Conservation (phyloP, 805 yeast species). For the Barnettozyma populi region DNA sequence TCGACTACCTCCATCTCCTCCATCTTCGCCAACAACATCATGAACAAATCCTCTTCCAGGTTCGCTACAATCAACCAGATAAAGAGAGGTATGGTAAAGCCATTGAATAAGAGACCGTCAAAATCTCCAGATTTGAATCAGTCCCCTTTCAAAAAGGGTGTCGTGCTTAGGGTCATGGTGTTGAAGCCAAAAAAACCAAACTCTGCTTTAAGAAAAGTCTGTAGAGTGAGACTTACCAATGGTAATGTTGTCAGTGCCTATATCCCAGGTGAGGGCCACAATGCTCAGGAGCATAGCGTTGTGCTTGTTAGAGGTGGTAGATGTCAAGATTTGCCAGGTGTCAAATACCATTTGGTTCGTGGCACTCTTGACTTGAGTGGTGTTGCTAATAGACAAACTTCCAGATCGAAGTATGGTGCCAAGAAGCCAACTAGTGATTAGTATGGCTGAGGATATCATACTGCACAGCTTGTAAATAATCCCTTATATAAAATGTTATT, state of each 20-base stretch:
- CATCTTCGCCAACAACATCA: slow-evolving; percentile 5
- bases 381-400: slow-evolving; percentile 85
- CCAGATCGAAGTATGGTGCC: slow-evolving; percentile 92
- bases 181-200: slow-evolving; percentile 97
- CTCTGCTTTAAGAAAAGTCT: slow-evolving; percentile 95
- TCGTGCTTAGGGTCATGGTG: slow-evolving; percentile 88
- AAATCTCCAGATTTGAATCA: slow-evolving; percentile 77
- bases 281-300: slow-evolving; percentile 95
- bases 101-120: slow-evolving; percentile 39
- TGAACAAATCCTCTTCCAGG: slow-evolving; percentile 18
- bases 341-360: slow-evolving; percentile 87
- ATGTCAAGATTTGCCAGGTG: slow-evolving; percentile 98
- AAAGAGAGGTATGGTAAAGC: slow-evolving; percentile 58
- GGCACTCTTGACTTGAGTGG: slow-evolving; percentile 93
- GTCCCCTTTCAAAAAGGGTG: slow-evolving; percentile 91
- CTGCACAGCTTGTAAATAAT: slow-evolving; percentile 9
- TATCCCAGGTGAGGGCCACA: slow-evolving; percentile 98
- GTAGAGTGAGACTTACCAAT: slow-evolving; percentile 87
- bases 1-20: slow-evolving; percentile 9
- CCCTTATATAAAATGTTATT: not conserved
- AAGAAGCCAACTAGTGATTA: slow-evolving; percentile 61
- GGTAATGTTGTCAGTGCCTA: slow-evolving; percentile 88
- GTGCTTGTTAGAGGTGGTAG: slow-evolving; percentile 98
- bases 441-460: too few relatives aligned
- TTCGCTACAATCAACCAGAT: slow-evolving; percentile 74